Conservation (phyloP, 768 basidiomycete species). For the Suillus subluteus region DNA sequence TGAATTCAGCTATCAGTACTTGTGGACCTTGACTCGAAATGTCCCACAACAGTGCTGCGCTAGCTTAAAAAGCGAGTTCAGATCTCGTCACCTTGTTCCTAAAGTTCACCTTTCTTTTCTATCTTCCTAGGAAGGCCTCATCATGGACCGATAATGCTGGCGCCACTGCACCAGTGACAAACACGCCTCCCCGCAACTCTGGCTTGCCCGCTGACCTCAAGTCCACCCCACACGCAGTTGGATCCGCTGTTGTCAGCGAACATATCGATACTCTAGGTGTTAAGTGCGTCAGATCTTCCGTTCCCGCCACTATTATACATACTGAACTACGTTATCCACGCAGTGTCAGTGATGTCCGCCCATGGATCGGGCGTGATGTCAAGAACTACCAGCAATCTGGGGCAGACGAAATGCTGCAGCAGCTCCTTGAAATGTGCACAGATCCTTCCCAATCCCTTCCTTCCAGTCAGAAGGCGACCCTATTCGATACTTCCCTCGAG, state of each 20-base stretch:
- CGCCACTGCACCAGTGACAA: not conserved
- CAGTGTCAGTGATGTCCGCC: not conserved
- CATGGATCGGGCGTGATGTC: slow-evolving; percentile 4
- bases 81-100: not conserved
- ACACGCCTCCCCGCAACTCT: not conserved
- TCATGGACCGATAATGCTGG: not conserved
- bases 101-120: not conserved
- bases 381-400: not conserved
- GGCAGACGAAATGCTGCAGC: slow-evolving; percentile 4
- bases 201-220: not conserved
- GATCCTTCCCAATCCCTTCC: not conserved
- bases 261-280: not conserved
- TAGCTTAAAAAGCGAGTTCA: not conserved
- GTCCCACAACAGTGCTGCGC: not conserved
- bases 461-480: not conserved
- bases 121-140: not conserved
- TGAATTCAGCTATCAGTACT: not conserved
- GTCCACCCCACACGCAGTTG: slow-evolving; percentile 1
- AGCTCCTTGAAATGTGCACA: slow-evolving; percentile 2
- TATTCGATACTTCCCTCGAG: not conserved
- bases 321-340: not conserved
- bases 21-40: not conserved
- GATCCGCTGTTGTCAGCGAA: not conserved
- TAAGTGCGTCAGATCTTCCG: not conserved
- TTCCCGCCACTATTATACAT: not conserved